Conservation (phyloP, 2,329 filamentous ascomycete species). For the Sclerotinia spermophila region DNA sequence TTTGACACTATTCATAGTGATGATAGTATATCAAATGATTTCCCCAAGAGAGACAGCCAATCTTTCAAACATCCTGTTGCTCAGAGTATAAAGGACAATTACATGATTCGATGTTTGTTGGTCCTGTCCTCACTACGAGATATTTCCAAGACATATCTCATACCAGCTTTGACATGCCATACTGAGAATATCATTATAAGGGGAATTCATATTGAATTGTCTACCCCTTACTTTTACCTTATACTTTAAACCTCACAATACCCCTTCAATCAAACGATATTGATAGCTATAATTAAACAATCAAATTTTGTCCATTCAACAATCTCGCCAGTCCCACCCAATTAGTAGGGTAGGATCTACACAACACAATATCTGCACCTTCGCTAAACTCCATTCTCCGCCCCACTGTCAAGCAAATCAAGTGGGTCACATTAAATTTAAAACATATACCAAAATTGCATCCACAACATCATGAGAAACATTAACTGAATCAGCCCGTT, state of each 20-base stretch:
- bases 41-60: accelerated
- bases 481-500: background rate
- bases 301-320: too few relatives aligned
- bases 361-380: background rate
- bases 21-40: background rate
- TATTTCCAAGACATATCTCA: background rate
- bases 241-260: background rate
- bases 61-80: background rate
- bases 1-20: background rate
- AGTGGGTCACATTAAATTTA: background rate
- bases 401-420: background rate
- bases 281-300: too few relatives aligned
- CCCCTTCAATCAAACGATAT: too few relatives aligned
- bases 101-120: too few relatives aligned
- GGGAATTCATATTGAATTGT: background rate
- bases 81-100: too few relatives aligned
- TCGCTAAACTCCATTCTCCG: background rate
- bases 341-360: too few relatives aligned
- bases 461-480: accelerated
- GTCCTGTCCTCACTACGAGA: background rate
- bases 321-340: background rate
- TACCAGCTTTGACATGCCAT: background rate
- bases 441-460: accelerated
- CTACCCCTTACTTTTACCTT: background rate
- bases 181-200: background rate